These are phyloP conservation scores for Omphalea diandra DNA, from an alignment of 441 rosid genomes.

Conservation along the genomic window DNA sequence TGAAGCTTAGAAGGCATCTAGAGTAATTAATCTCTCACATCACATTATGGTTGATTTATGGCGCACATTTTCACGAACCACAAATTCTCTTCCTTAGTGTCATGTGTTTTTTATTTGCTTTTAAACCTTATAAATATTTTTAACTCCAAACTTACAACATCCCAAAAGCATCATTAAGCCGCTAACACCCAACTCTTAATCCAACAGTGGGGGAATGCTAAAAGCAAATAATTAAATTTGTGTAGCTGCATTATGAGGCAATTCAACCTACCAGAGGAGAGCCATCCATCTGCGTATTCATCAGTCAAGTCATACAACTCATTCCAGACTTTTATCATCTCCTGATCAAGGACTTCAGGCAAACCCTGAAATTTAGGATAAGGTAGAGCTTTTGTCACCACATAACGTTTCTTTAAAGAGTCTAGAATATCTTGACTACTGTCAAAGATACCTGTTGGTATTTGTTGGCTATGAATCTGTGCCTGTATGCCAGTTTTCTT, in stretches of 20 bases:
- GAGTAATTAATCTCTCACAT: not conserved
- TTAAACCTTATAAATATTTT: too few relatives aligned
- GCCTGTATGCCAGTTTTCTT: constrained; percentile 80
- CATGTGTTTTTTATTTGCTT: not conserved
- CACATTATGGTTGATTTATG: not conserved
- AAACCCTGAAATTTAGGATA: constrained; percentile 58
- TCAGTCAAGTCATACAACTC: constrained; percentile 72
- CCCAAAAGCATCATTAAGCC: not conserved
- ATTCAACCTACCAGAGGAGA: constrained; percentile 64
- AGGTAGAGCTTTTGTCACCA: not conserved
- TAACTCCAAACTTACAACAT: not conserved
- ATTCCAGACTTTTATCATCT: constrained; percentile 44
- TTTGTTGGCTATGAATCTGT: constrained; percentile 47
- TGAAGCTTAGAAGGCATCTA: not conserved
- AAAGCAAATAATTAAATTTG: constrained; percentile 13
- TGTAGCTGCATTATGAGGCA: constrained; percentile 1
- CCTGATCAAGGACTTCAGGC: constrained; percentile 43
- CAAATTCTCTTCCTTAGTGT: not conserved
- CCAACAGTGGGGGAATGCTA: not conserved
- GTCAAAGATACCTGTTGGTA: constrained; percentile 56
- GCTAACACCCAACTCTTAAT: constrained; percentile 13
- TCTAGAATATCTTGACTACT: not conserved
- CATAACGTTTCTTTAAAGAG: not conserved
- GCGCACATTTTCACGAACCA: not conserved
- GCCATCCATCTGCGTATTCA: constrained; percentile 79